Base-by-base conservation (phyloP, 352 stramenopile genomes). In the Phytophthora idaei region DNA sequence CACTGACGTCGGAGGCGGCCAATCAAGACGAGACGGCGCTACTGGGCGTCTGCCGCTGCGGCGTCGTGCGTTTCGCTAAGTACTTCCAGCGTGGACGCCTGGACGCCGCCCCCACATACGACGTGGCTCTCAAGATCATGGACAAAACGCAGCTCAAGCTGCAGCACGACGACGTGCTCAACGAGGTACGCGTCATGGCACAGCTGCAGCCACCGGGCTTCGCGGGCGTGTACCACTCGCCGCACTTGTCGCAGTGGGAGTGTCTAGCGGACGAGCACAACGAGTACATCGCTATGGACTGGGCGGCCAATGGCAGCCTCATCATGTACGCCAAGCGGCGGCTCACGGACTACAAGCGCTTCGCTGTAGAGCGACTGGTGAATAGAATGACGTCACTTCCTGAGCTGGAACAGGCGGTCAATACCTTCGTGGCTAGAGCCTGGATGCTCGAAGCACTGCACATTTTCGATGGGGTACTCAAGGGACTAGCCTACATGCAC, bases 261-360 rank as follows among this genome's bases (percentile, higher is more conserved):
- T 90, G 79, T 75, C 76, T 74, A 44, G 73, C 74, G 8, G 85
- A 93, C 55, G 62, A 62, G 11, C 62, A 69, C 58, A 93, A 93
- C 61, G 85, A 93, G 67, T 93, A 93, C 66, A 92, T 93, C 41
- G 83, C 85, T 2, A 92, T 83, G 73, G 85, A 93, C 54, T 89
- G 76, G 54, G 85, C 80, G 0, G 73, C 83, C 28, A 93, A 93
- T 36, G 85, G 83, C 29, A 87, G 73, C 36, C 52, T 93, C 17
- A 65, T 91, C 50, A 75, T 85, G 71, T 93, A 91, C 66, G 77
- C 83, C 17, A 87, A 89, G 71, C 58, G 74, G 0, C 61, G 83
- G 10, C 65, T 93, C 9, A 89, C 81, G 5, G 76, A 93, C 46
- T 89, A 89, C 69, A 90, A 90, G 68, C 72, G 76, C 7, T 87